phyloP scores from a whole-genome alignment of 1,284 basidiomycete genomes.

The Fomitopsis palustris region DNA sequence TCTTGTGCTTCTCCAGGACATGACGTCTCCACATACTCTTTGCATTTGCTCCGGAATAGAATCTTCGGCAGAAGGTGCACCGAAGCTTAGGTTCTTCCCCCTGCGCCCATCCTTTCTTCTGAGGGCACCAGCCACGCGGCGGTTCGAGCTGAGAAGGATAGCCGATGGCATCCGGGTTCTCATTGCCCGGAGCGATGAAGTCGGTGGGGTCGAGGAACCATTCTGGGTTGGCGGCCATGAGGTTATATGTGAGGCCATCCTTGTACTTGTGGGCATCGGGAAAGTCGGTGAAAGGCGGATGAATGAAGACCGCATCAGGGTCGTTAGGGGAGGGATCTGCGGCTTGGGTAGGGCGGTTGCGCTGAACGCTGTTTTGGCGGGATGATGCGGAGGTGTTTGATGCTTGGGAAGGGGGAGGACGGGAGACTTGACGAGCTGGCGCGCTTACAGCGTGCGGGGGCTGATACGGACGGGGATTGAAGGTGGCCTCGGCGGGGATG shows the following conservation, averaged over 20 bases:
- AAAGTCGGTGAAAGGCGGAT: conserved; percentile 64
- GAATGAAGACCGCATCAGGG: conserved; percentile 61
- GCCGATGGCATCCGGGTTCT: conserved; percentile 47
- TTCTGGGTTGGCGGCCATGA: conserved; percentile 66
- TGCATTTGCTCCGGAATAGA: conserved; percentile 78
- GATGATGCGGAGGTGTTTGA: conserved; percentile 22
- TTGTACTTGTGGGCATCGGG: conserved; percentile 56
- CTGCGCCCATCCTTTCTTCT: conserved; percentile 75
- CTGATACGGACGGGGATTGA: conserved; percentile 56
- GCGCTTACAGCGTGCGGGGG: conserved; percentile 22
- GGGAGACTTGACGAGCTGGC: not conserved
- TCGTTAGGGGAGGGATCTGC: conserved; percentile 67
- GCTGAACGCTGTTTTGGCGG: conserved; percentile 19
- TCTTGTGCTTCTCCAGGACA: conserved; percentile 83
- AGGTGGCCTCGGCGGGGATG: conserved; percentile 53
- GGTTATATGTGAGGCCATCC: conserved; percentile 63
- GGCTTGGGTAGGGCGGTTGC: conserved; percentile 37
- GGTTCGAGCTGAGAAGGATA: conserved; percentile 75
- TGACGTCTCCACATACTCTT: conserved; percentile 86
- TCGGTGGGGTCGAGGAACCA: conserved; percentile 74
- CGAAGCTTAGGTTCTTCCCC: conserved; percentile 72
- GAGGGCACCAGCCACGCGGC: conserved; percentile 78
- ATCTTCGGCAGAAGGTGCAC: conserved; percentile 77
- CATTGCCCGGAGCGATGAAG: conserved; percentile 48
- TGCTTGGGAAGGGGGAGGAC: conserved; percentile 18